Evolutionary conservation across 768 basidiomycete species (phyloP), one percentile per base, ranked within the genome.

Genomic region (Hydnomerulius pinastri): DNA sequence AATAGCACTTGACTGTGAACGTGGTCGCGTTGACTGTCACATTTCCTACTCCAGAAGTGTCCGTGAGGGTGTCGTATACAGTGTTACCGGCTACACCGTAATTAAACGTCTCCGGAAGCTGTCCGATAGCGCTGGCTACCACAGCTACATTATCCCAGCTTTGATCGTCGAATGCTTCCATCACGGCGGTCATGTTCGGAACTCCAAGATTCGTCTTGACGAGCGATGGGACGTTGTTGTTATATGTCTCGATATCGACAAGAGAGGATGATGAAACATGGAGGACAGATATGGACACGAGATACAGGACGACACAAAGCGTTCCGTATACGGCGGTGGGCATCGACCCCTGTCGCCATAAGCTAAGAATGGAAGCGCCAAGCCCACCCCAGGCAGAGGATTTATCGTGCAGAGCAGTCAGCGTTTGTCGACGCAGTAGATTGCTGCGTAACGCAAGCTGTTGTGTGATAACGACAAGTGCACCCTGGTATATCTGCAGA

Each of bases 1-100:
- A 40, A 13, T 40, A 46, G 27, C 57, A 58, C 24, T 17, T 48
- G 18, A 51, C 39, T 29, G 30, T 32, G 44, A 58, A 51, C 11
- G 50, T 47, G 20, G 51, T 58, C 12, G 57, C 57, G 33, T 50
- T 43, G 10, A 58, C 57, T 17, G 50, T 53, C 33, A 46, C 36
- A 18, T 48, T 56, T 24, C 57, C 57, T 9, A 32, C 5, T 11
- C 55, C 45, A 20, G 18, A 9, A 32, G 39, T 55, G 24, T 49
- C 49, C 15, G 23, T 5, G 6, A 49, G 37, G 20, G 52, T 46
- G 28, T 58, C 57, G 35, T 55, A 58, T 20, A 58, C 29, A 6
- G 57, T 56, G n/a, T 11, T 44, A 35, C 35, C 43, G 20, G 18
- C 7, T n/a, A 58, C 8, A 0, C 57, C 57, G 13, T 43, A 12